phyloP scores from a whole-genome alignment of 768 basidiomycete species.

The Suillus lakei region DNA sequence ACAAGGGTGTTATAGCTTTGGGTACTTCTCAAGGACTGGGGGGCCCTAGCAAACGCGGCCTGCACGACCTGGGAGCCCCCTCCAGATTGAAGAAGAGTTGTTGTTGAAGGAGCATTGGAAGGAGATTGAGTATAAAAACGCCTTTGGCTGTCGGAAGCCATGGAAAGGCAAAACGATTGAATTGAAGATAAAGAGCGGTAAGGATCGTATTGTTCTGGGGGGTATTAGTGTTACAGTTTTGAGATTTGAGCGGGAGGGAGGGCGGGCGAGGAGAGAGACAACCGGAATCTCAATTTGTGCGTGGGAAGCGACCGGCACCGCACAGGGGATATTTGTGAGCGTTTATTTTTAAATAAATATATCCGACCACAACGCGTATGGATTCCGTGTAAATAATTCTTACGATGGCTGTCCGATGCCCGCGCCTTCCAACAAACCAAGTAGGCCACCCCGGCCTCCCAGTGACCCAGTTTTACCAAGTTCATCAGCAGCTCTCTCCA shows the following conservation, averaged over 20 bases:
- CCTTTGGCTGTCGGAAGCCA: slow-evolving; percentile 43
- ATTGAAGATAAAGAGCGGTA: slow-evolving; percentile 26
- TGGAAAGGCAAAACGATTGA: slow-evolving; percentile 18
- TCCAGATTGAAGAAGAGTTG: slow-evolving; percentile 51
- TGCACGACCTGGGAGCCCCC: slow-evolving; percentile 39
- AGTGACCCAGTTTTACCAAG: slow-evolving; percentile 22
- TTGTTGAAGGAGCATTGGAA: slow-evolving; percentile 52
- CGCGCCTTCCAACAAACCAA: slow-evolving; percentile 53
- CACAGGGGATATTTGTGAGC: not conserved
- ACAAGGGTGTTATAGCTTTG: slow-evolving; percentile 50
- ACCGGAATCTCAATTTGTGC: not conserved
- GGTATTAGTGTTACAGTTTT: slow-evolving; percentile 14
- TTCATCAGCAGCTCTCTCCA: slow-evolving; percentile 51
- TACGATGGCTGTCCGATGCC: slow-evolving; percentile 25
- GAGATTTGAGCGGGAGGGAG: not conserved
- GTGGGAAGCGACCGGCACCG: slow-evolving; percentile 7
- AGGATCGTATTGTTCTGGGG: not conserved
- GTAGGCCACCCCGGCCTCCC: slow-evolving; percentile 41
- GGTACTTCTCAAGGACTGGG: slow-evolving; percentile 39
- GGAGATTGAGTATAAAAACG: slow-evolving; percentile 45
- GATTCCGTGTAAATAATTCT: no score
- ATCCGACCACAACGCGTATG: not conserved
- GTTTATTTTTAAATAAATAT: not conserved
- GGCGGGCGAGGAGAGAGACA: not conserved
- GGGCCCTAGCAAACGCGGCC: slow-evolving; percentile 48